These are phyloP conservation scores for Ceriops decandra DNA, from an alignment of 345 rosid species.

Conservation along the genomic window DNA sequence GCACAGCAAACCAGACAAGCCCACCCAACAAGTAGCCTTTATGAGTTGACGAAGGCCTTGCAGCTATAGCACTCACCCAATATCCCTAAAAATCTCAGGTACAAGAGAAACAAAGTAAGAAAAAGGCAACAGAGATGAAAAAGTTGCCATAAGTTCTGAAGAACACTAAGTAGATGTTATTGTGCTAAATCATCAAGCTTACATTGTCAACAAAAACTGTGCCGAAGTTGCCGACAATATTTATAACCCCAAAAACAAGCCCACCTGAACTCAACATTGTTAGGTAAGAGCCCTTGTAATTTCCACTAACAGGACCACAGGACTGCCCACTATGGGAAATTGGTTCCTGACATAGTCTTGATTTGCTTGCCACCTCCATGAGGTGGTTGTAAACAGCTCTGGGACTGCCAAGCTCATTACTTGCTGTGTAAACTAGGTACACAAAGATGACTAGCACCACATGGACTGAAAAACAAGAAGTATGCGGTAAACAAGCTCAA, in stretches of 20 bases:
- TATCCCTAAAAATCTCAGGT: constrained; percentile 50
- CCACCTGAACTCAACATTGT: constrained; percentile 96
- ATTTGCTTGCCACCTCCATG: constrained; percentile 50
- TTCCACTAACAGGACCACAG: constrained; percentile 79
- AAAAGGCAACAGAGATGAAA: neutral
- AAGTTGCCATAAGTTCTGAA: neutral
- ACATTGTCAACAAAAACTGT: constrained; percentile 93
- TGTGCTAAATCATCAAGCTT: constrained; percentile 20
- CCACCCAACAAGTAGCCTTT: constrained; percentile 90
- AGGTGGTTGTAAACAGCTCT: constrained; percentile 48
- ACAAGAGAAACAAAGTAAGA: neutral
- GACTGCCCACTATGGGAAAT: constrained; percentile 66
- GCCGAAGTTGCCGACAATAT: constrained; percentile 87
- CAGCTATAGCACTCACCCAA: constrained; percentile 98
- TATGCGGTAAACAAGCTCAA: neutral
- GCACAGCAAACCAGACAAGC: constrained; percentile 93
- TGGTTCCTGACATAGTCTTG: constrained; percentile 68
- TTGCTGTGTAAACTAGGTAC: constrained; percentile 78
- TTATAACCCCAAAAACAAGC: constrained; percentile 80
- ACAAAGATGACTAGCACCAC: constrained; percentile 72
- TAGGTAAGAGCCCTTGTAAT: constrained; percentile 66
- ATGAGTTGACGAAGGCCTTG: constrained; percentile 87
- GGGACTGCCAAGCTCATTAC: constrained; percentile 82
- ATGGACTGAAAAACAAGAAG: constrained; percentile 53
- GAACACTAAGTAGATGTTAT: neutral